A percentile compares a stretch with the other conserved stretches of the same genome.
Evolutionary conservation across 768 basidiomycete genomes (phyloP).

Genomic region (Mycena galericulata): DNA sequence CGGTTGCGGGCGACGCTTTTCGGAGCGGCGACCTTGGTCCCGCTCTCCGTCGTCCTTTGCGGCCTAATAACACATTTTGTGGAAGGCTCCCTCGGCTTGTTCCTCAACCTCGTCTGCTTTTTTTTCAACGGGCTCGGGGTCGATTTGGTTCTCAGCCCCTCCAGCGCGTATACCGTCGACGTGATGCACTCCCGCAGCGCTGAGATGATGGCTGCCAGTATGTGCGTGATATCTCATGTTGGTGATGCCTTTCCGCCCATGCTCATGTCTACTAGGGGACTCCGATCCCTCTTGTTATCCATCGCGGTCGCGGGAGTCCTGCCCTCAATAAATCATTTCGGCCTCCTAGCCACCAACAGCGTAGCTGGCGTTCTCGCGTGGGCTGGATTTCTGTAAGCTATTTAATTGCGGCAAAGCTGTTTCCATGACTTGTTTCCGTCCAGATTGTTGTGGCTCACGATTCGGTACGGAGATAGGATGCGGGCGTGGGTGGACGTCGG

Average conservation of each 20-base stretch:
- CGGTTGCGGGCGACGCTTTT: slow-evolving; percentile 57
- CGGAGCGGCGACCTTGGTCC: slow-evolving; percentile 54
- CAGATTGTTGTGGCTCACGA: slow-evolving; percentile 60
- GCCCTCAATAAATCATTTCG: slow-evolving; percentile 58
- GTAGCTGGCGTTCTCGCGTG: slow-evolving; percentile 54
- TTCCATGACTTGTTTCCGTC: slow-evolving; percentile 16
- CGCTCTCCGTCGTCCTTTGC: slow-evolving; percentile 54
- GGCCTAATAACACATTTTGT: slow-evolving; percentile 56
- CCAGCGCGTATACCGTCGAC: slow-evolving; percentile 61
- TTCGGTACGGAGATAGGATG: slow-evolving; percentile 60
- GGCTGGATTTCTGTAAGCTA: slow-evolving; percentile 57
- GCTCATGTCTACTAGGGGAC: slow-evolving; percentile 24
- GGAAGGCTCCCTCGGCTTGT: slow-evolving; percentile 52
- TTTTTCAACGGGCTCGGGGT: slow-evolving; percentile 61
- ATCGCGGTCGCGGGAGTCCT: slow-evolving; percentile 50
- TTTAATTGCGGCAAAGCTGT: not conserved
- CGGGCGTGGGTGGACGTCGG: slow-evolving; percentile 60
- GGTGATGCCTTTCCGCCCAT: no score
- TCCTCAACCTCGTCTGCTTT: slow-evolving; percentile 53
- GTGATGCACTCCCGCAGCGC: slow-evolving; percentile 62
- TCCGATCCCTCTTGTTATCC: slow-evolving; percentile 42
- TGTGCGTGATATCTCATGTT: slow-evolving; percentile 41
- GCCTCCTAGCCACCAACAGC: slow-evolving; percentile 56
- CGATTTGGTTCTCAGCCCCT: slow-evolving; percentile 58
- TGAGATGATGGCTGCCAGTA: slow-evolving; percentile 58